These are phyloP conservation scores for Pseudognaphalium luteoalbum DNA, from an alignment of 129 eudicot genomes.

Conservation along the genomic window DNA sequence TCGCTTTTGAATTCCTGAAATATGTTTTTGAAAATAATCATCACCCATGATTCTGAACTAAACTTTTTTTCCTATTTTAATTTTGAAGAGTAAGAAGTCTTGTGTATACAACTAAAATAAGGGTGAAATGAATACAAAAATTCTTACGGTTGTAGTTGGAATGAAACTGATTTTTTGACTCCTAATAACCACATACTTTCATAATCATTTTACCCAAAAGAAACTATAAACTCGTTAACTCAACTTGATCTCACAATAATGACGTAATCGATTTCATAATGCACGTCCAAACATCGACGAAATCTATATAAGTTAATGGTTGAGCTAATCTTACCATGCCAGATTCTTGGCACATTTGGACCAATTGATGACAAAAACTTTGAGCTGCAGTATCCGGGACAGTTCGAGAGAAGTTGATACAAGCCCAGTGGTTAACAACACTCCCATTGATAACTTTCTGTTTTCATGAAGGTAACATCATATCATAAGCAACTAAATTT, in stretches of 20 bases:
- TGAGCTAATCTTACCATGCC: constrained; percentile 54
- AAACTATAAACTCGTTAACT: neutral
- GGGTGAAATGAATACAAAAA: no score
- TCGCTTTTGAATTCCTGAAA: constrained; percentile 66
- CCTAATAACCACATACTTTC: neutral
- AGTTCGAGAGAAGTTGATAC: constrained; percentile 68
- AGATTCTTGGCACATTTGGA: constrained; percentile 66
- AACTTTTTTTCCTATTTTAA: no score
- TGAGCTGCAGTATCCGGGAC: constrained; percentile 60
- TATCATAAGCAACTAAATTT: neutral
- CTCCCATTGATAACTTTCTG: constrained; percentile 85
- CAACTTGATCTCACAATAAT: neutral
- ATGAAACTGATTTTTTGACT: neutral
- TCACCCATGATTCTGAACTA: no score
- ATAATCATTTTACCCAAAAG: neutral
- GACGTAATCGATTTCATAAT: neutral
- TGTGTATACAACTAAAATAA: neutral
- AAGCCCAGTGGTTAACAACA: constrained; percentile 64
- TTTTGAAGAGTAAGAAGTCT: neutral
- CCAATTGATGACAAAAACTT: constrained; percentile 65
- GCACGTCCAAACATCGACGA: neutral
- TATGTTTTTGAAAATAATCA: neutral
- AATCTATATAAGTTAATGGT: neutral
- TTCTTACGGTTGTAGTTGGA: neutral
- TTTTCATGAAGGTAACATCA: constrained; percentile 3